Base-by-base conservation (phyloP, 495 filamentous ascomycete species). In the Annulohypoxylon maeteangense region DNA sequence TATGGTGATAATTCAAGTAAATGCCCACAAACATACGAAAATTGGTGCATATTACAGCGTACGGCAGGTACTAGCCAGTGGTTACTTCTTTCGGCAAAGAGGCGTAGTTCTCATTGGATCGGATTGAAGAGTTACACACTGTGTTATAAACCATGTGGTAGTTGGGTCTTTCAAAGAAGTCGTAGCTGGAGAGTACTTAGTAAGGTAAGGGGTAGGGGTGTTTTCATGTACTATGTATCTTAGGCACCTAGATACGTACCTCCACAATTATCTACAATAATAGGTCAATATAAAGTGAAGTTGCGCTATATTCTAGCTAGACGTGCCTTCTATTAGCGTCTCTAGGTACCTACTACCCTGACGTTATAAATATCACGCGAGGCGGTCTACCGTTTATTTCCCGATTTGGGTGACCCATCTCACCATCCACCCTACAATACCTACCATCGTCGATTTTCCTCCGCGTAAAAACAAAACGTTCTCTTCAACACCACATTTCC, bases 61-160 rank as follows among this genome's bases (percentile, higher is more conserved):
- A 27, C 22, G 29, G 20, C 20, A 62, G 48, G 31, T 66, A 27
- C 38, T 62, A 57, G 40, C 56, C 57, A 71, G 40, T 62, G 48
- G 34, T 71, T 71, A 57, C 68, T 62, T 42, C 50, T 50, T 71
- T 51, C 42, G 68, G 55, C 34, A 55, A 55, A 31, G n/a, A n/a
- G 20, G 25, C 31, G 31, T 23, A 14, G 1, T 1, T 58, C 62
- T 67, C 42, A 71, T 71, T 71, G 68, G 62, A 25, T 31, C 23
- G 68, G 62, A 25, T 31, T 18, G 34, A 54, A 67, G 12, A 25
- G 45, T 55, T 20, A 27, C 58, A 67, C 64, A 20, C n/a, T 59
- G 44, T 64, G 38, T 50, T n/a, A 64, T 62, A 14, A 14, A 54
- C 69, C 69, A 72, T 71, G 69, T 63, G 69, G 69, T 59, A 62